Evolutionary conservation across 306 rosid species (phyloP), one percentile per base, ranked within the genome.

Genomic region (Morella rubra): DNA sequence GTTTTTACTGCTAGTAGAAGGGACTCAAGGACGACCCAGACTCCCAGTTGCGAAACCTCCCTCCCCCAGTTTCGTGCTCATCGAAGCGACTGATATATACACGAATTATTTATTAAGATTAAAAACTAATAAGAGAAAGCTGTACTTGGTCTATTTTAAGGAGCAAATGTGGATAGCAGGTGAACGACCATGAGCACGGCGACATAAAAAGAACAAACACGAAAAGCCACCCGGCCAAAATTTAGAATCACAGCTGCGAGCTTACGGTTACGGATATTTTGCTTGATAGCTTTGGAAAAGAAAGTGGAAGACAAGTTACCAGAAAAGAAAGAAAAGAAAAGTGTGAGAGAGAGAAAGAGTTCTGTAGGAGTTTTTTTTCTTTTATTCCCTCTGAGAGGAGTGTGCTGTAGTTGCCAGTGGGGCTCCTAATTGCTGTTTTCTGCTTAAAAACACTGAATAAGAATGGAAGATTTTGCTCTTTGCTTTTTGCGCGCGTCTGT

Each of bases 121-220:
- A 32, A 32, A 32, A 32, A 32, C 37, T 32, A 32, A 2, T 32
- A 8, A n/a, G 45, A 13, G 40, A 69, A 61, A 32, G 7, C 11
- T 55, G 44, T 73, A 24, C 65, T 77, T 76, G 71, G 40, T 60
- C 49, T 84, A 73, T 27, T 54, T 61, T 76, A 76, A 69, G 82
- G 64, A 56, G 58, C 22, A 76, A 78, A 46, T n/a, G 73, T 49
- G 16, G 53, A 59, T 73, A 73, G 87, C 82, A 72, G 86, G 74
- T 85, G 84, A 83, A 82, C 88, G 79, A 81, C 88, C 85, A 77
- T 79, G 52, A 79, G 13, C 11, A 79, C 73, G 76, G 84, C 60
- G 76, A 74, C 60, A 76, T 37, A 75, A 50, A 13, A 37, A 53
- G 62, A 76, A 82, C 78, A 81, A 73, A 52, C 86, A 77, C 77